A percentile compares a stretch with the other conserved stretches of the same genome.
Evolutionary conservation across 768 basidiomycete genomes (phyloP).

Genomic region (Coprinopsis cinerea): DNA sequence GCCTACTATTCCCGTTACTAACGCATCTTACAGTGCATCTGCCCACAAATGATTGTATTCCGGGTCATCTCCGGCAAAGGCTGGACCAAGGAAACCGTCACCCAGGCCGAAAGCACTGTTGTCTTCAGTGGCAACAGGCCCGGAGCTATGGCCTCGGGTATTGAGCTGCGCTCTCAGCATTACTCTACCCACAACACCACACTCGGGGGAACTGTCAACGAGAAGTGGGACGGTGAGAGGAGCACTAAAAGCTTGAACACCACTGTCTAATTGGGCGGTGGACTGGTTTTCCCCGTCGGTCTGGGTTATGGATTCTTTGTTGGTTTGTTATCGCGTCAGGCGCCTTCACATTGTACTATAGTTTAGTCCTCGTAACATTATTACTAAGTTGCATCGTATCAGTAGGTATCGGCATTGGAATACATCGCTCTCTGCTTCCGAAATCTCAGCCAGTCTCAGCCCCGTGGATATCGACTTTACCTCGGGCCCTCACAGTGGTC

Average conservation of each 20-base stretch:
- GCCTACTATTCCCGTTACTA: not conserved
- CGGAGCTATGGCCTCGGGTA: not conserved
- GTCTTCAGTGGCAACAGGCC: slow-evolving; percentile 1
- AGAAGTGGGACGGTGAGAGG: not conserved
- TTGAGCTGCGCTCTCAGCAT: not conserved
- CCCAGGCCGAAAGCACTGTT: slow-evolving; percentile 11
- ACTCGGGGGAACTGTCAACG: not conserved
- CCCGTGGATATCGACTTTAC: too few species aligned
- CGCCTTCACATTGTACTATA: too few species aligned
- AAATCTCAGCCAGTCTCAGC: too few species aligned
- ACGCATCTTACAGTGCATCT: slow-evolving; percentile 8
- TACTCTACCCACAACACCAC: not conserved
- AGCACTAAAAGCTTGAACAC: not conserved
- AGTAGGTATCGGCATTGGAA: too few species aligned
- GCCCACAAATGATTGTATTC: slow-evolving; percentile 13
- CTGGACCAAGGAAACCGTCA: slow-evolving; percentile 11
- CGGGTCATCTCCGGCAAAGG: slow-evolving; percentile 10
- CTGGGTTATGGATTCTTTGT: too few species aligned
- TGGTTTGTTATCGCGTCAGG: too few species aligned
- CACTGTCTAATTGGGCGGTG: not conserved
- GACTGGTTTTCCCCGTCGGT: not conserved
- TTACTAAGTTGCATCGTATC: too few species aligned
- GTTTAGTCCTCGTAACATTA: too few species aligned
- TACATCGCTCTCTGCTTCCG: too few species aligned
- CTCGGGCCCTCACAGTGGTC: too few species aligned